Evolutionary conservation across 371 early-diverging fungal genomes (phyloP).

Genomic region (Mucor sp.): DNA sequence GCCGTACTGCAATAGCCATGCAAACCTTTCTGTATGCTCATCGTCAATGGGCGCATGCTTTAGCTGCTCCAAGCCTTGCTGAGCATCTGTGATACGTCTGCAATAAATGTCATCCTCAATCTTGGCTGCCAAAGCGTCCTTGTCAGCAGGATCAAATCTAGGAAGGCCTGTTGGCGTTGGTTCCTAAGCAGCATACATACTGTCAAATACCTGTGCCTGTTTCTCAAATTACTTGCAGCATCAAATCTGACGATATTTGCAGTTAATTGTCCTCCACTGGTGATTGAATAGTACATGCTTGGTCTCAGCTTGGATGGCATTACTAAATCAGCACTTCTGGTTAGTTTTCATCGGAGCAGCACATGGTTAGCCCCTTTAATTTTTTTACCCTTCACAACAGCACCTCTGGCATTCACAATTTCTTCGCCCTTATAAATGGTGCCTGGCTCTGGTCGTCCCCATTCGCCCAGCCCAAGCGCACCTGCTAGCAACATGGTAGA

Average conservation of each 20-base stretch:
- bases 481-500: constrained; percentile 24
- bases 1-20: no score
- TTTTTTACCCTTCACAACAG: constrained; percentile 19
- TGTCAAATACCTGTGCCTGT: constrained; percentile 13
- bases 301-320: constrained; percentile 25
- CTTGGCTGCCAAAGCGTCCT: constrained; percentile 22
- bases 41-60: background rate
- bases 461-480: constrained; percentile 36
- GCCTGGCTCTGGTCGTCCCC: constrained; percentile 29
- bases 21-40: constrained; percentile 8
- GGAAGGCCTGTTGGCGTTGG: no score
- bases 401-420: constrained; percentile 25
- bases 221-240: constrained; percentile 19
- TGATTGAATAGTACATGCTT: constrained; percentile 31
- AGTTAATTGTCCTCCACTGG: constrained; percentile 35
- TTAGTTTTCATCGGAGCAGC: no score
- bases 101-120: constrained; percentile 36
- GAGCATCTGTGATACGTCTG: constrained; percentile 23
- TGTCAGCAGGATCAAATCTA: constrained; percentile 21
- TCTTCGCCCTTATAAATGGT: constrained; percentile 32
- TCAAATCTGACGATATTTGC: constrained; percentile 31
- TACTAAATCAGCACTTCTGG: constrained; percentile 12
- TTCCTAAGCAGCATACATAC: no score
- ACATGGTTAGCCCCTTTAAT: no score
- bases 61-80: constrained; percentile 23